Conservation (phyloP, 192 early-diverging fungal species). For the Phycomyces blakesleeanus region DNA sequence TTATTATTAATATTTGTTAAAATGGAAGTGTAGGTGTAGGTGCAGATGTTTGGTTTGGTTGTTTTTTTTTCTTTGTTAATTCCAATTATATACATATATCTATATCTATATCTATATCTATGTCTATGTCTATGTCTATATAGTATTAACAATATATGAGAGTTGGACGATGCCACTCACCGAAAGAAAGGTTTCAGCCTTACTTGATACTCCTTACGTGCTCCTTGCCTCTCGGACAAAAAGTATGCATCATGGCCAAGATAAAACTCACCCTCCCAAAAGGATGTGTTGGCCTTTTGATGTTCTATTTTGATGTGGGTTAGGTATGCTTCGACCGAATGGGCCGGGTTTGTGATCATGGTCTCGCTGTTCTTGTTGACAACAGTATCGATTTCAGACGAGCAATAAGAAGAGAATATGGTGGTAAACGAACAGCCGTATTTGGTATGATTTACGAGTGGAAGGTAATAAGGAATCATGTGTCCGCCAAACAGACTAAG, state of each 20-base stretch:
- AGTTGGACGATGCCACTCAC: background rate
- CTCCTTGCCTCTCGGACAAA: background rate
- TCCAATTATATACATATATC: no score
- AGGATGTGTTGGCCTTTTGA: background rate
- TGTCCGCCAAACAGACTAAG: background rate
- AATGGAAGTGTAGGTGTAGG: no score
- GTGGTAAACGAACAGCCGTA: background rate
- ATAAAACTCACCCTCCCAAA: background rate
- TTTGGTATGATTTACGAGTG: background rate
- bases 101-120: background rate
- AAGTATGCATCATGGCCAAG: background rate
- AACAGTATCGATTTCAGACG: background rate
- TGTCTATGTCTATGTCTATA: background rate
- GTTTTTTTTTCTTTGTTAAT: no score
- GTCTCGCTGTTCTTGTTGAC: background rate
- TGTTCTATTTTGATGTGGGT: background rate
- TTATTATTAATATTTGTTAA: no score
- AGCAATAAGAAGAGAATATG: background rate
- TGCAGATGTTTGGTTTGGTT: no score
- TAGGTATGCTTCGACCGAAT: background rate
- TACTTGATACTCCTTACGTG: background rate
- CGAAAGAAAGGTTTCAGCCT: background rate
- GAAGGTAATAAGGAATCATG: background rate
- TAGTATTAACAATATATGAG: background rate
- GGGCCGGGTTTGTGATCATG: background rate